Base-by-base conservation (phyloP, 208 protist genomes). In the Leishmania major region DNA sequence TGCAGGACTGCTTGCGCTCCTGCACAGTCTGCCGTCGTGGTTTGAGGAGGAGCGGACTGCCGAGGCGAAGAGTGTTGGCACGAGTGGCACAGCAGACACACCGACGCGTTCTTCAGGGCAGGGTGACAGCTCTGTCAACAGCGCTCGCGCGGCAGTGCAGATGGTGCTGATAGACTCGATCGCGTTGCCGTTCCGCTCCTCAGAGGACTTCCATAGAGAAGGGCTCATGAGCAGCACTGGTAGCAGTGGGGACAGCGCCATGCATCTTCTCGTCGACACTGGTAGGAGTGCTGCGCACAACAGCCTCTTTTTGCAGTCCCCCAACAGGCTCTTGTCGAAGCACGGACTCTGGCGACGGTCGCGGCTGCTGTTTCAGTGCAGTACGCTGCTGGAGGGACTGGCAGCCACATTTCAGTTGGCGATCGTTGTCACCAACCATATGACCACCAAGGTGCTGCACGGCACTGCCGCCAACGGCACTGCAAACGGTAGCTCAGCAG, bases 91-190 rank as follows among this genome's bases (percentile, higher is more conserved):
- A 31, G 25, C 25, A 35, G 22, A 10, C 0, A 67, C 40, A 3
- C 22, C 35, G 31, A 35, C 6, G 22, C 11, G 7, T 1, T 35
- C 69, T 31, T 73, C 69, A 19, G 49, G 43, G 28, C 37, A 13
- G 22, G 10, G 6, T 19, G 2, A 7, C 10, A 37, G 11, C 8
- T 51, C 43, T 55, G 25, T 0, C 59, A 43, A 43, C 13, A 11
- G 40, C 15, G 35, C 25, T 0, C 8, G 1, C 7, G 45, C 59
- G 11, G 11, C 60, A 40, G 55, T 96, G 25, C 75, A 86, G 0
- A 88, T 98, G 82, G 53, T 99, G 19, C 60, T 98, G 11, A 86
- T 98, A 53, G 97, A 99, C 83, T 97, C 92, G 4, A 91, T 98
- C 53, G 95, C 97, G 3, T 87, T 95, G 84, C 95, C 95, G 1